Base-by-base conservation (phyloP, 2,329 filamentous ascomycete species). In the Neofusicoccum laricinum region DNA sequence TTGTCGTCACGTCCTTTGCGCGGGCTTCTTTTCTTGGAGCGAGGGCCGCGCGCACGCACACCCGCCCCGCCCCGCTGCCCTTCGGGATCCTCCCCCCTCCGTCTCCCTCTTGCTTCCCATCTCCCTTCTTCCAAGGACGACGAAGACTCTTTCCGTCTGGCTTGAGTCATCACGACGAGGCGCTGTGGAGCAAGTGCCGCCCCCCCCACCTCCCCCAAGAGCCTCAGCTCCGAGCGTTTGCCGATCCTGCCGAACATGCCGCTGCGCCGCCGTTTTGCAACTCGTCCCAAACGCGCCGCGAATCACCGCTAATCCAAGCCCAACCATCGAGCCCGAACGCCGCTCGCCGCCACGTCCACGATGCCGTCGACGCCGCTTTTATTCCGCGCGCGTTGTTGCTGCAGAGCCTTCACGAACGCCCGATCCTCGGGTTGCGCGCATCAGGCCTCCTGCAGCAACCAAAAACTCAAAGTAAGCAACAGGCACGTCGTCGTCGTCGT, bases 201-300 rank as follows among this genome's bases (percentile, higher is more conserved):
- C 12, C 21, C 51, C 46, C 30, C 19, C 46, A 15, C 21, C 8
- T 15, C 25, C 15, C 55, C 55, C 40, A 48, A 59, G 36, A 41
- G 40, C 15, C 55, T 21, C 55, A 59, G 55, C 55, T 59, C 55
- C 55, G 55, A 59, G 55, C 55, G 55, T 59, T 59, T 38, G 55
- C 55, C 55, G 55, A 59, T 59, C 55, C 41, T 59, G 55, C 55
- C 55, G 55, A 59, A 45, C 40, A n/a, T 32, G 41, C 41, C 55
- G 55, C 55, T 25, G 55, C 41, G 40, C 40, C 55, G 55, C 41
- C 14, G 17, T 48, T 25, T 48, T 30, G 41, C 45, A 12, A 25
- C 2, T 30, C 10, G 25, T 30, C 25, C 5, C 25, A 30, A 17
- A 34, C 41, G 4, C 30, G n/a, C n/a, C 55, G 36, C 19, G 14